These are phyloP conservation scores for Ocimum tenuiflorum DNA, from an alignment of 257 asterid species.

Conservation along the genomic window DNA sequence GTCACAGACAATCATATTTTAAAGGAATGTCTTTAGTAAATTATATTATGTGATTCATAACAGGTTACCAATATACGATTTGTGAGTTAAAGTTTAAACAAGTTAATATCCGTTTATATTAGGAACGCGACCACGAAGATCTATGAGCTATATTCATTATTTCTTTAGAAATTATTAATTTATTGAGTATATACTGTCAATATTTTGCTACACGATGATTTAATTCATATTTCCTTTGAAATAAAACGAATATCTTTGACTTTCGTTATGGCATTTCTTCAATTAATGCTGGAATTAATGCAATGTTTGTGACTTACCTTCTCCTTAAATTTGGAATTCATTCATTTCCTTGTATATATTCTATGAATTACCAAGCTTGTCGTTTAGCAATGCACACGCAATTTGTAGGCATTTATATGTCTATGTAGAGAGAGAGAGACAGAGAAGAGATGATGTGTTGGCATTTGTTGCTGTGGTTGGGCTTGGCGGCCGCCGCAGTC, in stretches of 20 bases:
- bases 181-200: no score
- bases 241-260: background rate
- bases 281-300: no score
- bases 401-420: background rate
- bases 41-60: no score
- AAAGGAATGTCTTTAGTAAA: no score
- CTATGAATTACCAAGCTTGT: background rate
- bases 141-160: no score
- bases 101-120: no score
- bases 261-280: slow-evolving; percentile 9
- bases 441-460: slow-evolving; percentile 4
- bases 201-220: background rate
- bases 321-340: slow-evolving; percentile 7
- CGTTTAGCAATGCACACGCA: background rate
- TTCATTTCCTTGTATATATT: background rate
- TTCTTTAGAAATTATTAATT: no score
- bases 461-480: slow-evolving; percentile 23
- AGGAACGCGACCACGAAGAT: no score
- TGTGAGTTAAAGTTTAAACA: no score
- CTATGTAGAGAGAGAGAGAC: background rate
- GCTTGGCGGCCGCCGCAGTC: slow-evolving; percentile 6
- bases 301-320: slow-evolving; percentile 17
- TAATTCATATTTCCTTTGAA: background rate
- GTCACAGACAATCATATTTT: no score
- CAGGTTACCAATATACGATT: no score